Conservation (phyloP, 2,329 filamentous ascomycete genomes). For the Apiospora malaysiana region DNA sequence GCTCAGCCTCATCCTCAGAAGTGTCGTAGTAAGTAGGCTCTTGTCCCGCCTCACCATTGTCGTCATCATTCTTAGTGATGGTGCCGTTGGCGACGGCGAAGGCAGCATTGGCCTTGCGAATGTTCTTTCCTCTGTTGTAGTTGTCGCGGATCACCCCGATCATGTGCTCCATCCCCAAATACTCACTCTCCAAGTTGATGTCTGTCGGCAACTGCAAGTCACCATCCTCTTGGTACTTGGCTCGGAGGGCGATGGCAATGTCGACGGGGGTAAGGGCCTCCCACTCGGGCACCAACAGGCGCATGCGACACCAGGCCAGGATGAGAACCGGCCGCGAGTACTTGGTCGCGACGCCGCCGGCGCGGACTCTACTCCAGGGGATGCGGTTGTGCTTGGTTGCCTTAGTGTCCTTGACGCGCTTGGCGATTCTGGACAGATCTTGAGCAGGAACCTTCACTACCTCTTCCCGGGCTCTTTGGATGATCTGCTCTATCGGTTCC, state of each 20-base stretch:
- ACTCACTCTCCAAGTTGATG: constrained; percentile 33
- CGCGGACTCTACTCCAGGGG: constrained; percentile 36
- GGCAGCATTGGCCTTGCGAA: constrained; percentile 2
- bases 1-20: neutral
- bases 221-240: constrained; percentile 31
- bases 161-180: constrained; percentile 33
- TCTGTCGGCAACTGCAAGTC: constrained; percentile 32
- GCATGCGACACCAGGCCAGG: constrained; percentile 39
- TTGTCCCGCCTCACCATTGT: constrained; percentile 21
- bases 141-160: constrained; percentile 33
- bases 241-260: constrained; percentile 30
- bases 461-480: constrained; percentile 36
- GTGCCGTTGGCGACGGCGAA: constrained; percentile 29
- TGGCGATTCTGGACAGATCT: constrained; percentile 36
- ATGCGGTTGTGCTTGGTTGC: constrained; percentile 37
- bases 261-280: constrained; percentile 29
- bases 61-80: constrained; percentile 31
- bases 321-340: constrained; percentile 37
- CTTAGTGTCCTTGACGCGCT: constrained; percentile 32
- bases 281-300: constrained; percentile 32
- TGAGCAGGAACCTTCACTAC: constrained; percentile 32
- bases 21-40: neutral
- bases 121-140: neutral
- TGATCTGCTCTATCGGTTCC: constrained; percentile 32
- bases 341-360: constrained; percentile 23